Evolutionary conservation across 2,329 filamentous ascomycete genomes (phyloP), one percentile per base, ranked within the genome.

Genomic region (Fusarium temperatum): DNA sequence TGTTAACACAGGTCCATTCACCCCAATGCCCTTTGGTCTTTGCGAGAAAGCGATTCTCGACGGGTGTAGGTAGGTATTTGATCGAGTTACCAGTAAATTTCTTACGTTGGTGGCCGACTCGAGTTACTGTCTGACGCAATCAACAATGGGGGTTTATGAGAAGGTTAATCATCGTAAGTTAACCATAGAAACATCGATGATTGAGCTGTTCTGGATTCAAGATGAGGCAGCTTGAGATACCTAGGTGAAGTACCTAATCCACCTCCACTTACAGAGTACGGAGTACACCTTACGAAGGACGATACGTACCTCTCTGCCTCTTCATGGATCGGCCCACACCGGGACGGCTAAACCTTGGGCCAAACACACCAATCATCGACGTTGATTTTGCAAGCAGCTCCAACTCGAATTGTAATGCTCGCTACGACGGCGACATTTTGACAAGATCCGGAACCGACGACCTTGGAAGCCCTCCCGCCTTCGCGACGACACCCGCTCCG

Each of bases 331-430:
- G 42, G 42, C n/a, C 66, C 66, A 63, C 66, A 44, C 47, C 38
- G 44, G 32, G 66, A 50, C 64, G 75, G 59, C 28, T 70, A 70
- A 66, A 66, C 70, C 63, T 55, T 64, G 66, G 66, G 42, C 24
- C 48, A 68, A 50, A 71, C 44, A 15, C 51, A 51, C 81, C 81
- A 82, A 82, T 82, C 80, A 82, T 42, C 45, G 47, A 68, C 54
- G 59, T 62, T 55, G 73, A 81, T 81, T 81, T 81, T 80, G 73
- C 80, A 81, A 81, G 80, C 80, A 81, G 77, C 72, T 78, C 77
- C 75, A 76, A 78, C 68, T 70, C 65, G 70, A 74, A 68, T 66
- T 70, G 66, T 30, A 70, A 70, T 64, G 65, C 69, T 76, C 73
- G 59, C 72, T 70, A 75, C 71, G 72, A 74, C 77, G 72, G 79